phyloP scores from a whole-genome alignment of 768 basidiomycete species.

The Termitomyces sp. region DNA sequence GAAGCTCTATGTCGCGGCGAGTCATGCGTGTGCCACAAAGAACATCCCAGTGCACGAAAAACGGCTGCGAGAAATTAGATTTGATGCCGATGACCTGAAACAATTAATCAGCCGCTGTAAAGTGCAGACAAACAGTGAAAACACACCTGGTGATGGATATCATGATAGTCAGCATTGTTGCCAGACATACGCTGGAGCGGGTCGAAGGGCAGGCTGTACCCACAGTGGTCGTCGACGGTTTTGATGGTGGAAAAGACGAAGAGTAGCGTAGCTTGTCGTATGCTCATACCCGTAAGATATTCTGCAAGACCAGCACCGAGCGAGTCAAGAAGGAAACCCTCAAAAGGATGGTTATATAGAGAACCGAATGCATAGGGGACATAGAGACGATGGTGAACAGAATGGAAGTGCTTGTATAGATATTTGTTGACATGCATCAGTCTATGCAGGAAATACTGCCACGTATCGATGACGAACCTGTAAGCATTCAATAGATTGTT shows the following conservation, averaged over 20 bases:
- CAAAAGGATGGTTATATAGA: slow-evolving; percentile 94
- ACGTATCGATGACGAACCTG: slow-evolving; percentile 93
- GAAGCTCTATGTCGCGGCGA: slow-evolving; percentile 53
- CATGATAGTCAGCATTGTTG: slow-evolving; percentile 96
- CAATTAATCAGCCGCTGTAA: background rate
- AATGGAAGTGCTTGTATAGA: slow-evolving; percentile 88
- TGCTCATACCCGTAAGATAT: slow-evolving; percentile 54
- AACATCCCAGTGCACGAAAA: slow-evolving; percentile 92
- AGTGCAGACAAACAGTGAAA: background rate
- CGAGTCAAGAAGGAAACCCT: slow-evolving; percentile 88
- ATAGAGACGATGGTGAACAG: slow-evolving; percentile 92
- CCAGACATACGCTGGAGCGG: slow-evolving; percentile 79
- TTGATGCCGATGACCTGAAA: slow-evolving; percentile 77
- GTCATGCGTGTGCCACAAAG: slow-evolving; percentile 84
- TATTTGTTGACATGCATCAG: slow-evolving; percentile 86
- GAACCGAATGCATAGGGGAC: slow-evolving; percentile 97
- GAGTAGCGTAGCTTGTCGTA: slow-evolving; percentile 79
- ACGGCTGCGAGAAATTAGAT: slow-evolving; percentile 93
- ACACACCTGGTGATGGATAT: slow-evolving; percentile 91
- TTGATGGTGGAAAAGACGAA: slow-evolving; percentile 84
- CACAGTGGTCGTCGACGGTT: slow-evolving; percentile 95
- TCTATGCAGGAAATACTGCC: slow-evolving; percentile 97
- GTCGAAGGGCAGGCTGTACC: slow-evolving; percentile 86
- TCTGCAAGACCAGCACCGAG: slow-evolving; percentile 79
- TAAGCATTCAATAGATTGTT: background rate